Evolutionary conservation across 78 protist species (phyloP).

Genomic region (Dictyostelium capitatum): DNA sequence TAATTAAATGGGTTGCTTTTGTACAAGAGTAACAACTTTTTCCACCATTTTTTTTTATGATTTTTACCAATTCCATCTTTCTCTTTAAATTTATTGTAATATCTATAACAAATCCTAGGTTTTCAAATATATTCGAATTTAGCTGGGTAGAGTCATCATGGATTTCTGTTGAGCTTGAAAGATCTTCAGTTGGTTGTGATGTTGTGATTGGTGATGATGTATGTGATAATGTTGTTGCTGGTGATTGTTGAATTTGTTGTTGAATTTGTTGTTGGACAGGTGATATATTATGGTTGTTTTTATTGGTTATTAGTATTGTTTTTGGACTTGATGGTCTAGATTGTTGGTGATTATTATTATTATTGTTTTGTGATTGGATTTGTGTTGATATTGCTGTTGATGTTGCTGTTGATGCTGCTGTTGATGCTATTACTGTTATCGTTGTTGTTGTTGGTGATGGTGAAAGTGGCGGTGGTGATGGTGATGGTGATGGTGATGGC

Average conservation of each 20-base stretch:
- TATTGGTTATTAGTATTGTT: background rate
- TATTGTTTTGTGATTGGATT: background rate
- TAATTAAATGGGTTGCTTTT: slow-evolving; percentile 64
- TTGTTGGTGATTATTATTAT: background rate
- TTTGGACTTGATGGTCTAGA: background rate
- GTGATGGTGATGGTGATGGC: slow-evolving; percentile 34
- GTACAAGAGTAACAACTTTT: slow-evolving; percentile 74
- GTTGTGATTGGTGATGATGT: too few relatives aligned
- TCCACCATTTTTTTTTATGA: slow-evolving; percentile 74
- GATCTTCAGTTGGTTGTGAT: slow-evolving; percentile 28
- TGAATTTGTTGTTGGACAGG: too few relatives aligned
- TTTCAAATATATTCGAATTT: slow-evolving; percentile 54
- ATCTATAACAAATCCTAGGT: slow-evolving; percentile 68
- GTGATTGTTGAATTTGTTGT: background rate
- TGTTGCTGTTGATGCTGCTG: background rate
- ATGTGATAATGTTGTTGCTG: background rate
- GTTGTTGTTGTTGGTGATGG: background rate
- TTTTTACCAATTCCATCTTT: slow-evolving; percentile 71
- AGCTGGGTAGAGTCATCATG: background rate
- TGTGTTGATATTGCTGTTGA: background rate
- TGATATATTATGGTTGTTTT: background rate
- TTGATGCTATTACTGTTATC: background rate
- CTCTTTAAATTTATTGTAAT: slow-evolving; percentile 50
- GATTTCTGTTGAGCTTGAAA: background rate
- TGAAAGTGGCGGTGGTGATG: background rate